Evolutionary conservation across 2,329 filamentous ascomycete species (phyloP), one percentile per base, ranked within the genome.

Genomic region (Chalaropsis ovoidea): DNA sequence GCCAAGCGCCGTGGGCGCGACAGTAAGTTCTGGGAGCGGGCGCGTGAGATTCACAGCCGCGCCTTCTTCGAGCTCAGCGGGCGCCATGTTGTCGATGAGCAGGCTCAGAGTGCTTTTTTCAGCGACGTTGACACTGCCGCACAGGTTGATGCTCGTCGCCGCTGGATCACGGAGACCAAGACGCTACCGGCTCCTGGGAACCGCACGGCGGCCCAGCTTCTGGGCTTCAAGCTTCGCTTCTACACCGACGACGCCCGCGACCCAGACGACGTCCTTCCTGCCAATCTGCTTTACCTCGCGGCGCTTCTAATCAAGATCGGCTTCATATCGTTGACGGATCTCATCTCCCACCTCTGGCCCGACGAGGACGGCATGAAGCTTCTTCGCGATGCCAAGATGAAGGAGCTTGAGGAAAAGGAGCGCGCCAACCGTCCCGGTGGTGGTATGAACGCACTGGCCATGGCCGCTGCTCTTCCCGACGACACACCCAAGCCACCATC

Each of bases 181-280:
- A 95, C 89, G 0, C 77, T 94, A 2, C 92, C 92, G 3, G 90
- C 92, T 1, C 80, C 83, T 39, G 94, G 95, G 39, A 99, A 96
- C 73, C 85, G 87, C 54, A 90, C 95, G 67, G 94, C 94, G 0
- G 95, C 95, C 39, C 94, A 97, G 73, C 82, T 99, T 2, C 85
- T 99, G 15, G 94, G 94, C 3, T 99, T 99, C 81, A 99, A 99
- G 76, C 82, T 99, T 62, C 89, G 90, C 15, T 99, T 96, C 75
- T 99, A 99, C 73, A 88, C 90, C 49, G 95, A 90, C 0, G 80
- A 86, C 35, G 86, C 88, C 43, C 84, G 93, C 65, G 85, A 89
- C 67, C 82, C 86, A 64, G 79, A 82, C 0, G 94, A 97, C 71
- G 81, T 86, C 2, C 80, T 97, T 1, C 94, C 94, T 0, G 89